Evolutionary conservation across 352 stramenopile genomes (phyloP), one percentile per base, ranked within the genome.

Genomic region (Phytophthora brassicae): DNA sequence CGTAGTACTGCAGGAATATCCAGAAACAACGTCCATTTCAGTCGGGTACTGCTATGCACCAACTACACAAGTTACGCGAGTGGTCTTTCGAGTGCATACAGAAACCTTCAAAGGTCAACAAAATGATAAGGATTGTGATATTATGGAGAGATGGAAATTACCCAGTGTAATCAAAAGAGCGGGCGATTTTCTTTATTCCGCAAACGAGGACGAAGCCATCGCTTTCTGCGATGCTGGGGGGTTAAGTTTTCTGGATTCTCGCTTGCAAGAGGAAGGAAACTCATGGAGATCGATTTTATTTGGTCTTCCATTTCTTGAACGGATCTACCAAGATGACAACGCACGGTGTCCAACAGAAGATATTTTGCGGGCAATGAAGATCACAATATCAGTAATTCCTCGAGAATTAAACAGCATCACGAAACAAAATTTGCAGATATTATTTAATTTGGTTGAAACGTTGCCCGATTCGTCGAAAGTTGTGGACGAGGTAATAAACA

Each of bases 201-300:
- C 53, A 3, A 19, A 38, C 54, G 46, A 68, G 36, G 55, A 68
- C 11, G 53, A 64, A 20, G 19, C 28, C 14, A 26, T 60, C 13
- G 54, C 54, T 17, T 64, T 68, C n/a, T 68, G 60, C 28, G 48
- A 68, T 43, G 24, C 53, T 17, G 54, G 50, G 12, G 60, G 60
- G 13, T 38, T 68, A 22, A 38, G 22, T 4, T 68, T 68, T 50
- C 28, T 64, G 9, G 16, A 64, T 45, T 68, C 54, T 14, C 41
- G 38, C 16, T 20, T 68, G 7, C 29, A 64, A 36, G 23, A 47
- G 7, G 39, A 28, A 33, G 29, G 28, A 5, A 3, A 38, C 16
- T 31, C 42, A 17, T 68, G 53, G 60, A 19, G 36, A 35, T 23
- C 20, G 17, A 19, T 57, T 4, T 54, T 39, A 17, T 64, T 41